Evolutionary conservation across 2,329 filamentous ascomycete species (phyloP), one percentile per base, ranked within the genome.

Genomic region (Madurella fahalii): DNA sequence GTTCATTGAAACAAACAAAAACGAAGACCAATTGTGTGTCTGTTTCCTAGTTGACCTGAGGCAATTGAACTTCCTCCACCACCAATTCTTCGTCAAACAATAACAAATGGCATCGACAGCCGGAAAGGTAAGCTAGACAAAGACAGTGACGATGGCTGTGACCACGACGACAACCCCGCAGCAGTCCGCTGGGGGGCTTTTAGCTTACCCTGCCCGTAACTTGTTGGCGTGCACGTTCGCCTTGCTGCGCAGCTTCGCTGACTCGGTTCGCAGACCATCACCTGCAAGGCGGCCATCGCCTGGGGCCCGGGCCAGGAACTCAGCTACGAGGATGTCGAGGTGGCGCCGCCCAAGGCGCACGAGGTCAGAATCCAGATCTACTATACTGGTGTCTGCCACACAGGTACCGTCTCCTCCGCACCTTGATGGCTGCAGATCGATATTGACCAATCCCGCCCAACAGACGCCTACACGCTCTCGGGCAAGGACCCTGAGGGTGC

Each of bases 351-450:
- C 57, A 85, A 81, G 74, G 92, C 93, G 58, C 84, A 95, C 76
- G 94, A 99, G 78, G 94, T 99, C 69, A 90, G 94, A 67, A 96
- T 99, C 70, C 78, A 97, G 79, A 90, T 97, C 71, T 87, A 93
- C 80, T 95, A 96, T 80, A 99, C 94, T 51, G 94, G 94, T 75
- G 94, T 99, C 71, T 99, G 94, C 80, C 94, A 99, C 78, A 99
- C 93, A 71, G 90, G 90, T 94, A 57, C 40, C 32, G 42, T 44
- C 17, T 32, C 15, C 9, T 8, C n/a, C 9, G 15, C 30, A 53
- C 55, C 58, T 50, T 58, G 40, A 54, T 46, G 32, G 49, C 54
- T 49, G 45, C 17, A 39, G 3, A 8, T 31, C 17, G 2, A 17
- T 31, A 30, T 32, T 46, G 42, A 52, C 37, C n/a, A 50, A 41